Percentiles rank a stretch among this genome's conserved stretches.
These are phyloP conservation scores for Talaromyces proteolyticus DNA, from an alignment of 495 filamentous ascomycete genomes.

Conservation along the genomic window DNA sequence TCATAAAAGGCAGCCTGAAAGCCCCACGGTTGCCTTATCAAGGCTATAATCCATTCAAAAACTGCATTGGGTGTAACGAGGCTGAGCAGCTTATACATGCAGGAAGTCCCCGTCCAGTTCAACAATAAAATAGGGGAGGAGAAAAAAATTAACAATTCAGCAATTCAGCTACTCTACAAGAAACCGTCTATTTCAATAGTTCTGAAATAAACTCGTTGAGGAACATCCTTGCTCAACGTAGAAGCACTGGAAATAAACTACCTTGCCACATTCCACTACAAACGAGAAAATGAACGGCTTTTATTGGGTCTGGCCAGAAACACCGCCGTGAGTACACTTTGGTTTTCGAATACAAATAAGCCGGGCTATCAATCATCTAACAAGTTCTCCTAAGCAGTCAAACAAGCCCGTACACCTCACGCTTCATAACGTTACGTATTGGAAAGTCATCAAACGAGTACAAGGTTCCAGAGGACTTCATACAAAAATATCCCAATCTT, in stretches of 20 bases:
- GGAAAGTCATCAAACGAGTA: background rate
- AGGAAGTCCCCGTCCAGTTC: background rate
- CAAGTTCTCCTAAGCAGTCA: background rate
- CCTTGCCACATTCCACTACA: no score
- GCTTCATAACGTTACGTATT: background rate
- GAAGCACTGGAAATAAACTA: no score
- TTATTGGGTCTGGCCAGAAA: no score
- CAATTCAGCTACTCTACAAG: no score
- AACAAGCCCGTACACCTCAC: background rate
- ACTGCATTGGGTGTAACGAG: background rate
- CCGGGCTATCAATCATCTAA: background rate
- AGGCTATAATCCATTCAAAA: background rate
- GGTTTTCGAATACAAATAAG: no score
- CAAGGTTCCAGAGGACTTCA: background rate
- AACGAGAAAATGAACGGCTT: no score
- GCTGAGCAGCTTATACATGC: background rate
- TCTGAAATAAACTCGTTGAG: no score
- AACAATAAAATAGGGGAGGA: background rate
- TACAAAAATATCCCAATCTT: background rate
- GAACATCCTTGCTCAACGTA: no score
- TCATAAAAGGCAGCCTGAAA: no score
- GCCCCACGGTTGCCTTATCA: background rate
- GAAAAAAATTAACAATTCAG: background rate
- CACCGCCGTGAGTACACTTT: background rate
- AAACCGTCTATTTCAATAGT: no score